Percentiles rank a stretch among this genome's conserved stretches.
Conservation (phyloP, 1,284 basidiomycete genomes). For the Irpex rosettiformis region DNA sequence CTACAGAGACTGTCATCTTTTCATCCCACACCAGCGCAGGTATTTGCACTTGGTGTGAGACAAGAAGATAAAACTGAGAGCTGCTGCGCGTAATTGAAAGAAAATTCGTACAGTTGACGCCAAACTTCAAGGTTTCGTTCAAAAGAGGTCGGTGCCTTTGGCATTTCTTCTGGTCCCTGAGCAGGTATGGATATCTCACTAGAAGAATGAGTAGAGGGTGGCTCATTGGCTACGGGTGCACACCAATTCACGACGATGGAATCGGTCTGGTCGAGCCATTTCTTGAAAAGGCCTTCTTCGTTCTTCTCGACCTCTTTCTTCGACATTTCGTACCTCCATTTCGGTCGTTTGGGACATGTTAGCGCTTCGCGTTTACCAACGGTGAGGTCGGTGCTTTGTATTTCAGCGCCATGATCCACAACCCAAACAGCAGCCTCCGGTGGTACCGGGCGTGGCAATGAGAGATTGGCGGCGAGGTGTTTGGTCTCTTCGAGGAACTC, state of each 20-base stretch:
- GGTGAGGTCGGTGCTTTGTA: conserved; percentile 27
- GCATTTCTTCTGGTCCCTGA: conserved; percentile 36
- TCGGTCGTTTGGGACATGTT: conserved; percentile 71
- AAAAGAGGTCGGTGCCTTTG: conserved; percentile 71
- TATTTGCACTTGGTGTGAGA: conserved; percentile 4
- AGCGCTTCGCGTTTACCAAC: conserved; percentile 18
- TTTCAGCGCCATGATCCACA: conserved; percentile 12
- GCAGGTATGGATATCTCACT: conserved; percentile 15
- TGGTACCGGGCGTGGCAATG: conserved; percentile 60
- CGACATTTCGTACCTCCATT: conserved; percentile 79
- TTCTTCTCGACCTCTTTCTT: conserved; percentile 87
- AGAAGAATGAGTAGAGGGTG: conserved; percentile 20
- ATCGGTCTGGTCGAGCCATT: conserved; percentile 71
- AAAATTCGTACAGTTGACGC: conserved; percentile 75
- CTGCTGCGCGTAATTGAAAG: not conserved
- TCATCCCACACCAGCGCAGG: conserved; percentile 1
- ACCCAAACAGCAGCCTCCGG: conserved; percentile 41
- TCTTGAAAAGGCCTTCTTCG: conserved; percentile 75
- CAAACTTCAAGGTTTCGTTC: conserved; percentile 91
- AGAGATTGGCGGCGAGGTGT: conserved; percentile 48
- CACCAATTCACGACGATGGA: conserved; percentile 53
- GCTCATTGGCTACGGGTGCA: conserved; percentile 24
- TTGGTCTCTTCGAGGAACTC: conserved; percentile 64
- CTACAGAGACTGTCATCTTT: not conserved
- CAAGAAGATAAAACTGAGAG: not conserved